Conservation (phyloP, 768 basidiomycete species). For the Collybia sp. region DNA sequence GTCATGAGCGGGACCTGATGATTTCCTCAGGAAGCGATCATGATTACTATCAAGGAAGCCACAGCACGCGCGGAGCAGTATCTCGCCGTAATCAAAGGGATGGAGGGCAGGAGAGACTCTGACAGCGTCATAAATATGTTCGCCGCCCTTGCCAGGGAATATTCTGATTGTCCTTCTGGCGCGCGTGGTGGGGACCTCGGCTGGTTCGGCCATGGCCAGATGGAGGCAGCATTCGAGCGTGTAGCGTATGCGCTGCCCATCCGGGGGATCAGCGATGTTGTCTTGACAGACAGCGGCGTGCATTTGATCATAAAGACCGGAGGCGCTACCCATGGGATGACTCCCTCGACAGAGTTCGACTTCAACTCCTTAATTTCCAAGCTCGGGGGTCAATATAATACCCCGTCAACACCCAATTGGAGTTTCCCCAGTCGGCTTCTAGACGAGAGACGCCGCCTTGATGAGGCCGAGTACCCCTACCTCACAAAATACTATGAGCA, state of each 20-base stretch:
- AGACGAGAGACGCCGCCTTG: too few species aligned
- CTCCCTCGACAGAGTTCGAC: too few species aligned
- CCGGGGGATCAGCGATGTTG: constrained; percentile 75
- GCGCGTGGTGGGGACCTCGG: constrained; percentile 83
- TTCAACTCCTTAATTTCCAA: too few species aligned
- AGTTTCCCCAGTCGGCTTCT: too few species aligned
- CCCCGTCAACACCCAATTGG: too few species aligned
- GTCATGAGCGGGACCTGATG: background rate
- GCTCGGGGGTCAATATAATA: too few species aligned
- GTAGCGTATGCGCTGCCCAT: constrained; percentile 69
- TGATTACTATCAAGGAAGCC: constrained; percentile 86
- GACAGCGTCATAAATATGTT: constrained; percentile 45
- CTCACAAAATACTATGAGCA: too few species aligned
- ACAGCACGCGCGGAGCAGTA: constrained; percentile 64
- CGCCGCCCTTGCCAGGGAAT: constrained; percentile 61
- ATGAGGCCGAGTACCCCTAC: too few species aligned
- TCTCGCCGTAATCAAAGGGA: constrained; percentile 51
- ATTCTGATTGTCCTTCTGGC: constrained; percentile 92
- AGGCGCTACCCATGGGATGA: too few species aligned
- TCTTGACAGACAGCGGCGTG: constrained; percentile 94
- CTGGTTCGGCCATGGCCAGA: constrained; percentile 80
- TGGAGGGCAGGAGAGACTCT: constrained; percentile 15
- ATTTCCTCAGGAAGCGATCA: constrained; percentile 60
- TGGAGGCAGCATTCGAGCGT: constrained; percentile 98
- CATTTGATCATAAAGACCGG: constrained; percentile 89